Evolutionary conservation across 164 flowering plant genomes (phyloP), one percentile per base, ranked within the genome.

Genomic region (Vitis labrusca): DNA sequence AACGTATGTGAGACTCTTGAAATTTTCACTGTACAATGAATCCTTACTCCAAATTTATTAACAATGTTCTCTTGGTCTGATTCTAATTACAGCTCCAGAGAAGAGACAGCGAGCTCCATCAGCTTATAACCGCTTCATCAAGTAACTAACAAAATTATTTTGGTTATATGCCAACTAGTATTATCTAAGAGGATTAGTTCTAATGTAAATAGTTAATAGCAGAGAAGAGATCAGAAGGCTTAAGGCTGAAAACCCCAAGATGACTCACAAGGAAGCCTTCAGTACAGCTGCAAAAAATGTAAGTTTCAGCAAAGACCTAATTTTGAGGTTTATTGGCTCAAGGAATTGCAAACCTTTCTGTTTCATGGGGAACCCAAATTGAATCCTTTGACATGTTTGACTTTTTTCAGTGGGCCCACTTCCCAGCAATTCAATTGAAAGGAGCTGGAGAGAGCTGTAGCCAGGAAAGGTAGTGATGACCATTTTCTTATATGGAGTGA

Each of bases 241-340:
- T 19, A 94, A 94, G 78, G 78, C 83, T 66, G 80, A 70, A 73
- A 79, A 88, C 74, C 97, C 98, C 55, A 80, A 71, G 68, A 88
- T 94, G 82, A 80, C 91, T 68, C 98, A 94, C 85, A 92, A 88
- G 75, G 92, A 91, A 76, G 98, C 99, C 56, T 95, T 95, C 74
- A 90, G 96, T 71, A 79, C 89, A 64, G 98, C 99, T 76, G 91
- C 99, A 11, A 95, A 95, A 82, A 91, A 92, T 86, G 98, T 91
- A 67, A 76, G 89, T 66, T 64, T 52, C 47, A 19, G 11, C 23
- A 8, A 15, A 3, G 6, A 10, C 56, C 56, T 53, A 4, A 53
- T 11, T 53, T 14, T 11, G 56, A 53, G 56, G 56, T 53, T 51
- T 11, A 53, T 12, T 12, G 15, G 7, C n/a, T 48, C 17, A 54